phyloP scores from a whole-genome alignment of 768 basidiomycete genomes.

The Tylopilus balloui region DNA sequence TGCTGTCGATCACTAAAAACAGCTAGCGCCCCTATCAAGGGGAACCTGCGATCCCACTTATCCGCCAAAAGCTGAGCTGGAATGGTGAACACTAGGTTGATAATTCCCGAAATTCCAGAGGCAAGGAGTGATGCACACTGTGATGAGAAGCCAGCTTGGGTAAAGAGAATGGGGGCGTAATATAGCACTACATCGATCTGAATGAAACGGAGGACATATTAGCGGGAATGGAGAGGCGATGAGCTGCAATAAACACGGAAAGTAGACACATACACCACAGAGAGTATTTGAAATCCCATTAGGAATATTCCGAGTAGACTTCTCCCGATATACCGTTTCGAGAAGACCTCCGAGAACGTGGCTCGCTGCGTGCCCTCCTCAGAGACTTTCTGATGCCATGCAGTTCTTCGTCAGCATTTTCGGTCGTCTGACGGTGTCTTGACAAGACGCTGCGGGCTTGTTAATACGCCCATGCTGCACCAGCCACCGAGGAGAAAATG shows the following conservation, averaged over 20 bases:
- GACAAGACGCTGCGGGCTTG: conserved; percentile 32
- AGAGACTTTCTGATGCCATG: conserved; percentile 16
- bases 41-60: conserved; percentile 33
- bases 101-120: conserved; percentile 45
- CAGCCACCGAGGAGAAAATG: conserved; percentile 25
- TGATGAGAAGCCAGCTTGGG: conserved; percentile 47
- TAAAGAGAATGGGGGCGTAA: conserved; percentile 46
- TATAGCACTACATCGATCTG: conserved; percentile 30
- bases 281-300: conserved; percentile 42
- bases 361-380: conserved; percentile 16
- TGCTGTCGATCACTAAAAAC: conserved; percentile 40
- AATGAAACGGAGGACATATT: background rate
- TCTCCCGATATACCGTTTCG: conserved; percentile 29
- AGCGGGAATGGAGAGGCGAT: background rate
- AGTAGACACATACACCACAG: conserved; percentile 18
- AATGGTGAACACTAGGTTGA: conserved; percentile 39
- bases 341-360: conserved; percentile 28
- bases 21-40: conserved; percentile 37
- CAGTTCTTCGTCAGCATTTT: conserved; percentile 21
- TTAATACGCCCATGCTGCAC: conserved; percentile 30
- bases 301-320: conserved; percentile 41
- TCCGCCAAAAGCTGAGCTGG: conserved; percentile 38
- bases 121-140: conserved; percentile 47
- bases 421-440: conserved; percentile 9
- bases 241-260: background rate